Conservation (phyloP, 1,139 yeast species). For the Sugiyamaella xylanicola region DNA sequence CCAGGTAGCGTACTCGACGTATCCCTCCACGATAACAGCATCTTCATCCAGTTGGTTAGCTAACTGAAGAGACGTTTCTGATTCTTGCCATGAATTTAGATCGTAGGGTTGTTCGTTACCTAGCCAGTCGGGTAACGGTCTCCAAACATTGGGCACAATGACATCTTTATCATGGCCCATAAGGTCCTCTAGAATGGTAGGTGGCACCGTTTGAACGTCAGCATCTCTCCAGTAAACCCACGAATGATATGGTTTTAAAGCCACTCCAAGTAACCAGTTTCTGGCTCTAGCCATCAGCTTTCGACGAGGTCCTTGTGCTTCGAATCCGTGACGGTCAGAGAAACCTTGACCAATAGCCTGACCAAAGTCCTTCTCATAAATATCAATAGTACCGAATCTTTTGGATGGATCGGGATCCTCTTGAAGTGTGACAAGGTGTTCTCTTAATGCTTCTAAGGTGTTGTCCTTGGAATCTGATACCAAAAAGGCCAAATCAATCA, state of each 20-base stretch:
- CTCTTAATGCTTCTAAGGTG: constrained; percentile 54
- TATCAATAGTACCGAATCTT: constrained; percentile 56
- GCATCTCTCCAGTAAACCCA: constrained; percentile 85
- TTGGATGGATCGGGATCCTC: constrained; percentile 57
- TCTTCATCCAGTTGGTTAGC: constrained; percentile 81
- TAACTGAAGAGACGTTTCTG: constrained; percentile 77
- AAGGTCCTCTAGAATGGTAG: constrained; percentile 61
- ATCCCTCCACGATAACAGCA: constrained; percentile 89
- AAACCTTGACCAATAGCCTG: constrained; percentile 80
- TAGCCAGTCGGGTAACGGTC: constrained; percentile 88
- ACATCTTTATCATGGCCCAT: constrained; percentile 69
- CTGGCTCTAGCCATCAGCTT: constrained; percentile 74
- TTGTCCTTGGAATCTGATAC: constrained; percentile 71
- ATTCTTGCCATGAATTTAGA: constrained; percentile 87
- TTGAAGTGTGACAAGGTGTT: constrained; percentile 52
- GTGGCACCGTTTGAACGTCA: constrained; percentile 66
- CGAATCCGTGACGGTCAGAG: constrained; percentile 73
- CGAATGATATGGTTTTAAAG: constrained; percentile 66
- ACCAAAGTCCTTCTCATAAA: constrained; percentile 65
- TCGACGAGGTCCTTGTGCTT: constrained; percentile 73
- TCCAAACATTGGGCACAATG: constrained; percentile 87
- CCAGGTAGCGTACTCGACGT: constrained; percentile 92
- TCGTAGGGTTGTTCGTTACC: constrained; percentile 91
- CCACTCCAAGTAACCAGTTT: constrained; percentile 66
- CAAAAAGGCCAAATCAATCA: constrained; percentile 64